A percentile compares a stretch with the other conserved stretches of the same genome.
These are phyloP conservation scores for Mycena belliarum DNA, from an alignment of 768 basidiomycete genomes.

Conservation along the genomic window DNA sequence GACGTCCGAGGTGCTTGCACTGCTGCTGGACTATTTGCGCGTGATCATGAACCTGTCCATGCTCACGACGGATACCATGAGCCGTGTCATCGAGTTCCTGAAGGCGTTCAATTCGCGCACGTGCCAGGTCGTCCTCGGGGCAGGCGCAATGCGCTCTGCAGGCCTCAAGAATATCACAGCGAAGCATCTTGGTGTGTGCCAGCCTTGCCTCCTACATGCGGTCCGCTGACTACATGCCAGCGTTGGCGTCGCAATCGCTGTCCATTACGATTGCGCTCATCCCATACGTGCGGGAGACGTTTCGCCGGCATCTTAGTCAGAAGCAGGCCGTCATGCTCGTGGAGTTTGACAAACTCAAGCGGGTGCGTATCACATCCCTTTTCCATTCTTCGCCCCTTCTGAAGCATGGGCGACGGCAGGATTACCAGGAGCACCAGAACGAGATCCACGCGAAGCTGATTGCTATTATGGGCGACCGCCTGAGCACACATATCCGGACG, in stretches of 20 bases:
- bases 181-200: slow-evolving; percentile 82
- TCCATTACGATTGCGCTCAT: slow-evolving; percentile 93
- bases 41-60: slow-evolving; percentile 86
- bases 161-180: slow-evolving; percentile 98
- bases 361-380: slow-evolving; percentile 51
- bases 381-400: slow-evolving; percentile 12
- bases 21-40: slow-evolving; percentile 84
- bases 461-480: slow-evolving; percentile 96
- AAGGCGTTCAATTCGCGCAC: slow-evolving; percentile 98
- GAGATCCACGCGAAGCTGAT: slow-evolving; percentile 98
- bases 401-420: slow-evolving; percentile 46
- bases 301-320: slow-evolving; percentile 88
- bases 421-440: slow-evolving; percentile 98
- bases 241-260: slow-evolving; percentile 93
- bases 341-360: slow-evolving; percentile 97
- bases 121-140: slow-evolving; percentile 97
- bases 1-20: slow-evolving; percentile 69
- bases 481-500: slow-evolving; percentile 81
- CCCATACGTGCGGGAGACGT: slow-evolving; percentile 93
- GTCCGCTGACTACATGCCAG: slow-evolving; percentile 39
- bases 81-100: slow-evolving; percentile 89
- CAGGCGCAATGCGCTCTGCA: slow-evolving; percentile 98
- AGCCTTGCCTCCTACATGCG: slow-evolving; percentile 7
- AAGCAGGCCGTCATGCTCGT: slow-evolving; percentile 97
- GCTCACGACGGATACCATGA: slow-evolving; percentile 95